Evolutionary conservation across 2,329 filamentous ascomycete species (phyloP).

Genomic region (Calonectria pseudoturangicola): DNA sequence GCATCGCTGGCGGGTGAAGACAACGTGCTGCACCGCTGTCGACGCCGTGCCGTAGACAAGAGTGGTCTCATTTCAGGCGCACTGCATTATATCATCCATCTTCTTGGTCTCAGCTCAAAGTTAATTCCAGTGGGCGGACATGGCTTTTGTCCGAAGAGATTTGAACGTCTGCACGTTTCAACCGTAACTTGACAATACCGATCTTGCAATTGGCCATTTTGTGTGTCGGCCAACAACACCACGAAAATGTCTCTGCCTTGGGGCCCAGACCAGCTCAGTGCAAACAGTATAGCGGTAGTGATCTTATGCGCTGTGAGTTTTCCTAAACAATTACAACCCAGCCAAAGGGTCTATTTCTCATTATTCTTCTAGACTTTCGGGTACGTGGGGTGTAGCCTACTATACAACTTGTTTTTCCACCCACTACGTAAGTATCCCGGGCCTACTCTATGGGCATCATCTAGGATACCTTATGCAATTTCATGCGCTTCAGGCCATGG

Average conservation of each 20-base stretch:
- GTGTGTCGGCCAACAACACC: not conserved
- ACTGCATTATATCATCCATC: not conserved
- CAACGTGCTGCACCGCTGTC: not conserved
- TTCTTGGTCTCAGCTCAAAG: not conserved
- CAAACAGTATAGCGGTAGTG: not conserved
- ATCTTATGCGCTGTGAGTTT: not conserved
- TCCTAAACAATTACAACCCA: too few species aligned
- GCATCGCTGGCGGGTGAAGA: not conserved
- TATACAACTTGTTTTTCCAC: slow-evolving; percentile 6
- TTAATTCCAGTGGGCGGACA: not conserved
- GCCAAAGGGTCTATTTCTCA: not conserved
- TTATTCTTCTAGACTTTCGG: not conserved
- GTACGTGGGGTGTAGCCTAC: not conserved
- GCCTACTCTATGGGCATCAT: not conserved
- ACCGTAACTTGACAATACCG: not conserved
- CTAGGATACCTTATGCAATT: not conserved
- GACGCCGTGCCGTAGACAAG: not conserved
- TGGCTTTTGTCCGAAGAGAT: not conserved
- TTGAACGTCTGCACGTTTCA: not conserved
- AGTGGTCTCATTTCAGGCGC: not conserved
- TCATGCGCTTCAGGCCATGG: not conserved
- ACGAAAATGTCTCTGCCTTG: not conserved
- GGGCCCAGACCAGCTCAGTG: not conserved
- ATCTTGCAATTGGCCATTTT: not conserved
- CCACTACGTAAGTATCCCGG: not conserved